These are phyloP conservation scores for Claviceps monticola DNA, from an alignment of 2,329 filamentous ascomycete species.

Conservation along the genomic window DNA sequence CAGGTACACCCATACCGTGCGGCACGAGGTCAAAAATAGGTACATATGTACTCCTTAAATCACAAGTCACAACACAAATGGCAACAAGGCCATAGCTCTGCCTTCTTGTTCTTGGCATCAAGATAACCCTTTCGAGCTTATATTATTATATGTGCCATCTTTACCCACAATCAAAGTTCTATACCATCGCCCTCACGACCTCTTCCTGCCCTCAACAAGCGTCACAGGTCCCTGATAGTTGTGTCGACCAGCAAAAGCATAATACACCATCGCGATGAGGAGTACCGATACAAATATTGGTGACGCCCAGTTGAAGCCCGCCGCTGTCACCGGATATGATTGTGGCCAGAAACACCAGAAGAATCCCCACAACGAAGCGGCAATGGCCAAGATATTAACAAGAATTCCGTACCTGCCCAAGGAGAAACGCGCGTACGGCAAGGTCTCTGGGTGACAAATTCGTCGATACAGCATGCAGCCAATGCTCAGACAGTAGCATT, in stretches of 20 bases:
- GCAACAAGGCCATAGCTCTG: too few relatives aligned
- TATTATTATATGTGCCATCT: too few relatives aligned
- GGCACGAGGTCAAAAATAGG: too few relatives aligned
- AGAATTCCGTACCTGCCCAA: conserved; percentile 7
- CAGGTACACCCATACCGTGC: too few relatives aligned
- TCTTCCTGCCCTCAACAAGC: conserved; percentile 6
- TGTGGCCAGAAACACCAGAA: conserved; percentile 10
- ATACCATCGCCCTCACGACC: background rate
- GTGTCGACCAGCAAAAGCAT: conserved; percentile 2
- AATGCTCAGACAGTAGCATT: conserved; percentile 9
- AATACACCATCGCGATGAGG: conserved; percentile 4
- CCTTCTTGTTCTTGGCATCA: too few relatives aligned
- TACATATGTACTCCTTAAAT: too few relatives aligned
- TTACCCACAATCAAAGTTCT: too few relatives aligned
- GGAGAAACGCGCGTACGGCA: conserved; percentile 6
- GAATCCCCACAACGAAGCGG: conserved; percentile 6
- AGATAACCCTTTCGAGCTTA: too few relatives aligned
- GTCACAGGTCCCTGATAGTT: conserved; percentile 6
- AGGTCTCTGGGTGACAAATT: conserved; percentile 4
- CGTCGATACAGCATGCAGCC: conserved; percentile 8
- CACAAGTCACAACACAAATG: too few relatives aligned
- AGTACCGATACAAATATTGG: conserved; percentile 3
- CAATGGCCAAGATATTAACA: conserved; percentile 4
- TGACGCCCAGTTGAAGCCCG: conserved; percentile 8
- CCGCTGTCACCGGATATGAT: conserved; percentile 3